A percentile compares a stretch with the other conserved stretches of the same genome.
These are phyloP conservation scores for Saprolegnia parasitica DNA, from an alignment of 352 stramenopile species.

Conservation along the genomic window DNA sequence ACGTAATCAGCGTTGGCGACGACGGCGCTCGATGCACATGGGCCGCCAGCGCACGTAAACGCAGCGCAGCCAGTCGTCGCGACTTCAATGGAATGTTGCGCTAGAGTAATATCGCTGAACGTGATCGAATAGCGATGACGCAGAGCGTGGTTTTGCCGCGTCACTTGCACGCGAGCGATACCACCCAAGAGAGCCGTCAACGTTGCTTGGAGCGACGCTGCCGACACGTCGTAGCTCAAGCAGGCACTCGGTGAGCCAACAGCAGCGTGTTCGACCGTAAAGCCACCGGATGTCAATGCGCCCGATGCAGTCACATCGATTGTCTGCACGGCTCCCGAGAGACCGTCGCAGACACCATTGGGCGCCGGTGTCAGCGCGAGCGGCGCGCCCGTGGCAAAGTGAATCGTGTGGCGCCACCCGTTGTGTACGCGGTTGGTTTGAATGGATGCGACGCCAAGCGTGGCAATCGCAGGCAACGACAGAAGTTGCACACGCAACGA, in stretches of 20 bases:
- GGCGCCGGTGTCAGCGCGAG: constrained; percentile 41
- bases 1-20: constrained; percentile 46
- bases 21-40: constrained; percentile 33
- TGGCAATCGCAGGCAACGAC: constrained; percentile 43
- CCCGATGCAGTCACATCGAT: constrained; percentile 51
- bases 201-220: background rate
- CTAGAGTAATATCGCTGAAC: constrained; percentile 32
- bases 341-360: constrained; percentile 35
- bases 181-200: background rate
- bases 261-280: background rate
- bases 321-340: constrained; percentile 48
- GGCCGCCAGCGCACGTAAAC: constrained; percentile 48
- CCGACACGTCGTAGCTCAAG: background rate
- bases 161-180: background rate
- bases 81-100: background rate
- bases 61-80: constrained; percentile 35
- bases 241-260: background rate
- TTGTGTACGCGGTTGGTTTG: constrained; percentile 32
- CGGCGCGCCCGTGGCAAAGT: constrained; percentile 37
- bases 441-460: constrained; percentile 47
- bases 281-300: constrained; percentile 32
- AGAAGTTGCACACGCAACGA: constrained; percentile 41
- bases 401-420: constrained; percentile 50
- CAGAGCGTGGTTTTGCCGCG: constrained; percentile 28
- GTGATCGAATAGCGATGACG: constrained; percentile 47